Conservation (phyloP, 164 flowering plant genomes). For the Macadamia integrifolia region DNA sequence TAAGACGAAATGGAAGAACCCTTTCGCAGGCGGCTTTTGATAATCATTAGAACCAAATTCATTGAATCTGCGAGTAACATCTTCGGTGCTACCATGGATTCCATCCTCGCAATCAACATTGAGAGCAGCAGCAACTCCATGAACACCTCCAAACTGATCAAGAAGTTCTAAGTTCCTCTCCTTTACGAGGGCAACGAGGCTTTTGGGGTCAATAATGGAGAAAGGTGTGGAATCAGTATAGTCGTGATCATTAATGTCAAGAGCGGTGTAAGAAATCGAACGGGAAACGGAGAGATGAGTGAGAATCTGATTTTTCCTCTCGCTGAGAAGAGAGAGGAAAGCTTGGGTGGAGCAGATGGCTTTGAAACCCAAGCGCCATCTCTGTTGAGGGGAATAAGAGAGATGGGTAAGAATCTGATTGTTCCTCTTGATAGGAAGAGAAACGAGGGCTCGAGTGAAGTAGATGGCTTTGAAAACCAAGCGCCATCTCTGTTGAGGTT, state of each 20-base stretch:
- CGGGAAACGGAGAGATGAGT: background rate
- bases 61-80: background rate
- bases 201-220: background rate
- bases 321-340: background rate
- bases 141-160: background rate
- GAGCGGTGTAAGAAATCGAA: background rate
- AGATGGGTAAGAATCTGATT: too few relatives aligned
- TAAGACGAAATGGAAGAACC: background rate
- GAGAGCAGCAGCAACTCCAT: background rate
- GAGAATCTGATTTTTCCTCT: background rate
- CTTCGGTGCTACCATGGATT: background rate
- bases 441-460: too few relatives aligned
- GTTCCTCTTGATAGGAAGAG: too few relatives aligned
- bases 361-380: constrained; percentile 4
- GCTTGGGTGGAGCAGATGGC: constrained; percentile 1
- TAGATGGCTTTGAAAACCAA: too few relatives aligned
- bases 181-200: background rate
- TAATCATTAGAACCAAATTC: constrained; percentile 5
- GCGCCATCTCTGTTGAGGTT: background rate
- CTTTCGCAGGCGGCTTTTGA: background rate
- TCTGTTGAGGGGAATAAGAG: too few relatives aligned
- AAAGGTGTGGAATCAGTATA: too few relatives aligned
- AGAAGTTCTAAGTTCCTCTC: background rate
- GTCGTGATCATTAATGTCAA: background rate
- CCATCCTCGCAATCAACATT: background rate